These are phyloP conservation scores for Kurtzmaniella natalensis DNA, from an alignment of 1,139 yeast genomes.

Conservation along the genomic window DNA sequence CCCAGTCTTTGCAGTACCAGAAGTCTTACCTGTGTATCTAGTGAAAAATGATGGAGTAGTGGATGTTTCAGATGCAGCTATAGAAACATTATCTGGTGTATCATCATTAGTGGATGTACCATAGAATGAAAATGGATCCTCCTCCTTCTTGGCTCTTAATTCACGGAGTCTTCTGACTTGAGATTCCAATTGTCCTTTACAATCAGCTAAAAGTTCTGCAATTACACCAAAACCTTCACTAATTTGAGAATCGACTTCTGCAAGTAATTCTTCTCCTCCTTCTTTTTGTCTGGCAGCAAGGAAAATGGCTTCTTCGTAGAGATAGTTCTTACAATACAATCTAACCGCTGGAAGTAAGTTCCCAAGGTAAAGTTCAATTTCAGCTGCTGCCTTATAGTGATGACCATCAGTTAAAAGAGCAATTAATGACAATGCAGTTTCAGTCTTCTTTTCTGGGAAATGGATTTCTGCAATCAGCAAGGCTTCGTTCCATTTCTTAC, in stretches of 20 bases:
- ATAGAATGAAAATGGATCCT: slow-evolving; percentile 82
- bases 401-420: slow-evolving; percentile 63
- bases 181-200: slow-evolving; percentile 77
- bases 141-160: slow-evolving; percentile 72
- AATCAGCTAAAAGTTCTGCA: slow-evolving; percentile 88
- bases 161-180: slow-evolving; percentile 84
- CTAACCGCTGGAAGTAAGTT: slow-evolving; percentile 60
- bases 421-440: slow-evolving; percentile 56
- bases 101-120: slow-evolving; percentile 55
- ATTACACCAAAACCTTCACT: slow-evolving; percentile 85
- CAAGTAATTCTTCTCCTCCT: slow-evolving; percentile 43
- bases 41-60: slow-evolving; percentile 92
- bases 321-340: slow-evolving; percentile 70
- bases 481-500: slow-evolving; percentile 85
- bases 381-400: slow-evolving; percentile 79
- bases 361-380: slow-evolving; percentile 57
- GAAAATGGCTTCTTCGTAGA: slow-evolving; percentile 73
- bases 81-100: slow-evolving; percentile 87
- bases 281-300: slow-evolving; percentile 42
- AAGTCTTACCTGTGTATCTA: slow-evolving; percentile 91
- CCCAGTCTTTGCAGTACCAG: slow-evolving; percentile 95
- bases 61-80: slow-evolving; percentile 92
- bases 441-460: slow-evolving; percentile 26
- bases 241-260: slow-evolving; percentile 61
- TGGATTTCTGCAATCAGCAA: slow-evolving; percentile 48